These are phyloP conservation scores for Nothophaeocryptopus gaeumannii DNA, from an alignment of 2,329 filamentous ascomycete species.

Conservation along the genomic window DNA sequence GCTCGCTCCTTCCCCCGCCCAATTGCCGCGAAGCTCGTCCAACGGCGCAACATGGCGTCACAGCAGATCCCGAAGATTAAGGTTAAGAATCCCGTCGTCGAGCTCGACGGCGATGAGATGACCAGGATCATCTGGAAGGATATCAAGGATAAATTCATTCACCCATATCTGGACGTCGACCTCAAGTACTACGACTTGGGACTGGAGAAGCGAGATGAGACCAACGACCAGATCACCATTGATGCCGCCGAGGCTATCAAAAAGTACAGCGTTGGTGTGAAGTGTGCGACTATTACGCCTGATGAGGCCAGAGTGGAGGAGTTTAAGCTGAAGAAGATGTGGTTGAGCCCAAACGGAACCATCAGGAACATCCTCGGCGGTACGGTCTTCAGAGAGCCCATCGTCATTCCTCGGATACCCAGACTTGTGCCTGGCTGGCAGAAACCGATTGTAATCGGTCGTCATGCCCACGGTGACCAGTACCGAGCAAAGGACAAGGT, in stretches of 20 bases:
- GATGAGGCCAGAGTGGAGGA: constrained; percentile 96
- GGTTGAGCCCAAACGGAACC: constrained; percentile 95
- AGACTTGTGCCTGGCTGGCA: constrained; percentile 96
- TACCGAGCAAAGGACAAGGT: constrained; percentile 95
- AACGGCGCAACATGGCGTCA: constrained; percentile 39
- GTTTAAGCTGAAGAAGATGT: constrained; percentile 99
- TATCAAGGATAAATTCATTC: constrained; percentile 99
- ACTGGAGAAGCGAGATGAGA: constrained; percentile 91
- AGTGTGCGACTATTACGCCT: constrained; percentile 98
- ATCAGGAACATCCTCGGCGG: constrained; percentile 73
- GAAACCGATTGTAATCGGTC: constrained; percentile 98
- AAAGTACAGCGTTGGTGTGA: constrained; percentile 98
- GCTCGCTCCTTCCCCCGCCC: constrained; percentile 31
- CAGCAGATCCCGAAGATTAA: constrained; percentile 76
- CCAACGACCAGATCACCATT: constrained; percentile 90
- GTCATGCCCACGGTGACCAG: constrained; percentile 97
- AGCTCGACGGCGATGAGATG: constrained; percentile 94
- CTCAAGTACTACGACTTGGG: constrained; percentile 69
- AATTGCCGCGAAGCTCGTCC: constrained; percentile 33
- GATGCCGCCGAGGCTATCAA: constrained; percentile 97
- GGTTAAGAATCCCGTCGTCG: constrained; percentile 98
- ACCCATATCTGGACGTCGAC: constrained; percentile 93
- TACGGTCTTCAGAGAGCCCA: constrained; percentile 98
- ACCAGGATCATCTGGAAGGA: constrained; percentile 98
- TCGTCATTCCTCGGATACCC: constrained; percentile 90